Base-by-base conservation (phyloP, 768 basidiomycete species). In the Daedaleopsis nitida region DNA sequence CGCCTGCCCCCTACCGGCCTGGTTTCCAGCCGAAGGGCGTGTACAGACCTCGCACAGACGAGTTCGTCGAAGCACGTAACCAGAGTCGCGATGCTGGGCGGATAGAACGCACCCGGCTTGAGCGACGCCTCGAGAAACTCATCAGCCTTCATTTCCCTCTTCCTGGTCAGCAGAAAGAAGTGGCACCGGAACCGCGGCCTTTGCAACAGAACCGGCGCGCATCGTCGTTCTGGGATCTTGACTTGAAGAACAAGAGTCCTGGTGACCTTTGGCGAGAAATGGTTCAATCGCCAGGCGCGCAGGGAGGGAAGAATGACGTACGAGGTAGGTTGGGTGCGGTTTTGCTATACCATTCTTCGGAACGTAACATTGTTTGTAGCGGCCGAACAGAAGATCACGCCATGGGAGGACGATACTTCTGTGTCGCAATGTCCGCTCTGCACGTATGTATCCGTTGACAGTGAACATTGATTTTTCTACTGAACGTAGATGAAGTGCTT, bases 11-110 rank as follows among this genome's bases (percentile, higher is more conserved):
- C 1, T 98, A 98, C 71, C 86, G 89, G 49, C 87, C 92, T 3
- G 94, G 94, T 1, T 99, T 98, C 71, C 96, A 99, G 72, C 96
- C 96, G 6, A 89, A 83, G 68, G 96, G 96, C 5, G 85, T 94
- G 5, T 88, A 85, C 70, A 78, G 87, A 13, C 86, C 82, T 6
- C 83, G 89, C 39, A 97, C 95, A 8, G 94, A 92, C 57, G 91
- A 93, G 56, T 98, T 94, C 67, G 58, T 87, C 5, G 81, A 81
- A 4, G 65, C 78, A 12, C 78, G 81, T 27, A 75, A 70, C 19
- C 63, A 59, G 32, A 72, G 59, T 43, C 74, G 77, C 12, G 81
- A 81, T 51, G 74, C 73, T 14, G 82, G 82, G 45, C 84, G 88
- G 34, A 81, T 92, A 16, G 94, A 98, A 70, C 85, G 88, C 42